Base-by-base conservation (phyloP, 148 eudicot genomes). In the Salicornia ramosissima region DNA sequence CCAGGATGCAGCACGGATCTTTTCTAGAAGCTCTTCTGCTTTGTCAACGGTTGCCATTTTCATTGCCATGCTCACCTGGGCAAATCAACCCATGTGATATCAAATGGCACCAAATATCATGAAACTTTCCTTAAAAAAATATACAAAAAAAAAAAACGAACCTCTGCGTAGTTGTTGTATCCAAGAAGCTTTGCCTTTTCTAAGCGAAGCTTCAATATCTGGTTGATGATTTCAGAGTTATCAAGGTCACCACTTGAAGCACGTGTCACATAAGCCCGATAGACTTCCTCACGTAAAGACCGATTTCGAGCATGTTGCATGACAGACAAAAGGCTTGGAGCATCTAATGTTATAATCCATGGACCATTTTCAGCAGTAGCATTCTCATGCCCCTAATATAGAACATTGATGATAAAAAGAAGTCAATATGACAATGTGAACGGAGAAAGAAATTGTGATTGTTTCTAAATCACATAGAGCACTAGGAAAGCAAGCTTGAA, bases 21-120 rank as follows among this genome's bases (percentile, higher is more conserved):
- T 87, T 85, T 91, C 99, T 39, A 91, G 80, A 62, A 95, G 97
- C 77, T 91, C 93, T 83, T 83, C 87, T 74, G 90, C 99, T 84
- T 83, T 91, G 45, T 86, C 91, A 71, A 91, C 88, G 60, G 93
- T 95, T 34, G 99, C 99, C 99, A 95, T 91, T 84, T 91, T 95
- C 83, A 87, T 89, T 60, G 97, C 97, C 99, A 95, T 91, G 79
- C 99, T 95, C 67, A 95, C 97, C 99, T 95, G 80, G 64, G 65
- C 63, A 77, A 57, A 65, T 19, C 42, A 18, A 61, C 76, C 71
- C 36, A 22, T 71, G 55, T 68, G 73, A 74, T 75, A 26, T 71
- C 31, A 49, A 46, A 39, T 5, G 49, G 29, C 6, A 16, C 18
- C 53, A 10, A 19, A 45, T 11, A 29, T 25, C 29, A 56, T 57